Base-by-base conservation (phyloP, 176 grass and related monocot genomes). In the Raddia guianensis region DNA sequence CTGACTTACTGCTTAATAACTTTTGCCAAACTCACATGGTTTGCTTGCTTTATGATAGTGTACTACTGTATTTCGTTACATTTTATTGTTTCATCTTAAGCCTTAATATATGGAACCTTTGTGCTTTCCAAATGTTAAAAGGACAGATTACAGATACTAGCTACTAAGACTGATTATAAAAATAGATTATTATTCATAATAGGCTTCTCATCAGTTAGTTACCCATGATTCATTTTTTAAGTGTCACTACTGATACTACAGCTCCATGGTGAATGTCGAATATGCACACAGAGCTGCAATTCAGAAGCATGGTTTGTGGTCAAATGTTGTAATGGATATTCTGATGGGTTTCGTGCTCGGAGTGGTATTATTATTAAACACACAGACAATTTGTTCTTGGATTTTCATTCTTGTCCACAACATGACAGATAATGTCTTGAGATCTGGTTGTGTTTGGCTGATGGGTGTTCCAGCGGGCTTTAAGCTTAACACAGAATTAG, bases 381-480 rank as follows among this genome's bases (percentile, higher is more conserved):
- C 53, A 67, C 80, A 92, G 61, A 63, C 35, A 51, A 87, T 98
- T 89, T 98, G 86, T 62, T 54, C 75, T 70, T 89, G 88, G 86
- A 88, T 66, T 37, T 67, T 87, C 49, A 61, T 58, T 78, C 63
- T 83, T 58, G 80, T 80, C 34, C 90, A 80, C 73, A 60, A 72
- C 63, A 63, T 91, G 71, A 98, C 96, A 13, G 84, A 98, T 18
- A 78, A 75, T 65, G 70, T 98, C 32, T 91, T 98, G 58, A 85
- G 96, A 63, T 91, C 92, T 53, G 96, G 92, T 84, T 95, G 90
- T 89, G 96, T 98, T 48, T 95, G 92, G 96, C 71, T 95, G 77
- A 98, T 98, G 96, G 92, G 96, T 76, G 96, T 93, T 83, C 92
- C 95, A n/a, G 90, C 92, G 65, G 92, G 90, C 32, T 98, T 95